phyloP scores from a whole-genome alignment of 331 rosid genomes.

The Malus hybrid region DNA sequence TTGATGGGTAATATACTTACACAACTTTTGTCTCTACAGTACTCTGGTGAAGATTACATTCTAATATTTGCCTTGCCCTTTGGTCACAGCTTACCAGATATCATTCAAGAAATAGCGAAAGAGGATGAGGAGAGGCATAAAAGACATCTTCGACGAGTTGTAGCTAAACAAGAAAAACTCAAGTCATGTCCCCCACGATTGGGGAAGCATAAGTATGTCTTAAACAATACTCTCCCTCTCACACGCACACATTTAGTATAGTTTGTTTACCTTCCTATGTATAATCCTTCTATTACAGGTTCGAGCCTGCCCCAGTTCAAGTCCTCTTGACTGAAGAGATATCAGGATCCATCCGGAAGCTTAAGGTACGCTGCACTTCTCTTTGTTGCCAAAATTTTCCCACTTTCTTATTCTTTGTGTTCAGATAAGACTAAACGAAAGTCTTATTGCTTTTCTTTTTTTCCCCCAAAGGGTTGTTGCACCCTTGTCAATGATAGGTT shows the following conservation, averaged over 20 bases:
- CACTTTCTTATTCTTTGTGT: neutral
- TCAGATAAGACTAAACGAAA: neutral
- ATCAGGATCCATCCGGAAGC: conserved; percentile 80
- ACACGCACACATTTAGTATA: neutral
- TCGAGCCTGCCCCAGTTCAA: conserved; percentile 84
- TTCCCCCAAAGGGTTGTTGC: conserved; percentile 58
- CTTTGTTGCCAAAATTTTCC: neutral
- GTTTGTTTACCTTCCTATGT: neutral
- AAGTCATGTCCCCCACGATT: conserved; percentile 70
- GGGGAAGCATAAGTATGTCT: conserved; percentile 77
- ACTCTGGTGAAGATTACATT: conserved; percentile 1
- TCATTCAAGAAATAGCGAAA: conserved; percentile 57
- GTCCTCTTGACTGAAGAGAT: conserved; percentile 80
- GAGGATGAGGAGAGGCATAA: conserved; percentile 65
- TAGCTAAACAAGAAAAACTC: conserved; percentile 67
- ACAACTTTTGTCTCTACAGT: neutral
- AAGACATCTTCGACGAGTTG: conserved; percentile 52
- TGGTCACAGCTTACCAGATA: conserved; percentile 53
- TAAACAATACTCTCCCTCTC: neutral
- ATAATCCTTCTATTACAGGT: conserved; percentile 33
- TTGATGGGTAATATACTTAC: conserved; percentile 50
- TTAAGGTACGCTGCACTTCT: conserved; percentile 43
- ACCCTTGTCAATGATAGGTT: conserved; percentile 78
- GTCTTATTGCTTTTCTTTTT: conserved; percentile 9
- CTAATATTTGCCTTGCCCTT: conserved; percentile 10